These are phyloP conservation scores for Penicillium sp. DNA, from an alignment of 2,329 filamentous ascomycete species.

Conservation along the genomic window DNA sequence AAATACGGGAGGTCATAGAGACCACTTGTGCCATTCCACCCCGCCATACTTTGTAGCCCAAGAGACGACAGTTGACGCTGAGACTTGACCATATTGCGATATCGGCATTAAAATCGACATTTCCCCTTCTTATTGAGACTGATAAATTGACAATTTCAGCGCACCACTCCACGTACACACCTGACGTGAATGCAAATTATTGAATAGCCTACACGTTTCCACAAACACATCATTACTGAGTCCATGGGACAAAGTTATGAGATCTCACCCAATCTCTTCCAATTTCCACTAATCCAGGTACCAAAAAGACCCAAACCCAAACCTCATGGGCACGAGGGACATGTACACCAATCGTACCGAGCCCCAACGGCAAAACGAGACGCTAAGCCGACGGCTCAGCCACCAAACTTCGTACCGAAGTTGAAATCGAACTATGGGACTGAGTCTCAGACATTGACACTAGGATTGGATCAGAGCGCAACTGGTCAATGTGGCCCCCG, in stretches of 20 bases:
- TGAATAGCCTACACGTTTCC: too few relatives aligned
- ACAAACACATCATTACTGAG: background rate
- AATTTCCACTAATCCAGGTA: background rate
- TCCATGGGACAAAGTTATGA: background rate
- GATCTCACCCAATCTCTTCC: background rate
- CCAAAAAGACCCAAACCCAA: background rate
- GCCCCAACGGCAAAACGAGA: background rate
- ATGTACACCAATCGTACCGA: background rate
- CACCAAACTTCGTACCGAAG: constrained; percentile 2
- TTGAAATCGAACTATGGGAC: background rate
- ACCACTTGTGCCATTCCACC: constrained; percentile 28
- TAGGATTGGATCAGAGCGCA: background rate
- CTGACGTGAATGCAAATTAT: too few relatives aligned
- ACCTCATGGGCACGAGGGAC: background rate
- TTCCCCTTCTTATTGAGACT: too few relatives aligned
- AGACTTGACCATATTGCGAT: background rate
- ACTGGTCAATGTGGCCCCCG: too few relatives aligned
- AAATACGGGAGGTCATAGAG: constrained; percentile 24
- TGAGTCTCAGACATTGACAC: background rate
- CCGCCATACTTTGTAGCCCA: constrained; percentile 9
- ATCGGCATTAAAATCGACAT: too few relatives aligned
- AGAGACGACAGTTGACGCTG: background rate
- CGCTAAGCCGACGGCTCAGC: constrained; percentile 7
- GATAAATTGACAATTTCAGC: too few relatives aligned
- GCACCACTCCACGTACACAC: too few relatives aligned